Conservation (phyloP, 2,329 filamentous ascomycete species). For the Paecilomyces sp. region DNA sequence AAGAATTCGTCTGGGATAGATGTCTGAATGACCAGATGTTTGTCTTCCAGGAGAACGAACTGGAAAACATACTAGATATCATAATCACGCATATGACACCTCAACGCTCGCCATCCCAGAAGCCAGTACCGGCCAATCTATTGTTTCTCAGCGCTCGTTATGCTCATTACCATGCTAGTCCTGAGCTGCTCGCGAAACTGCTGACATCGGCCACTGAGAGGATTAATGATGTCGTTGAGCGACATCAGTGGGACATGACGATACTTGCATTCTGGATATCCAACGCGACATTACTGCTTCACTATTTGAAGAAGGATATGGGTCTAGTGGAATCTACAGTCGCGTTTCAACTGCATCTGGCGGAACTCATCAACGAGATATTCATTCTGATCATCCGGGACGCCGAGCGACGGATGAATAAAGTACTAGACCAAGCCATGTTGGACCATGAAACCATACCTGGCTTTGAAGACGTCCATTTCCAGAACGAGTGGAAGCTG, state of each 20-base stretch:
- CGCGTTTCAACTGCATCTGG: slow-evolving; percentile 86
- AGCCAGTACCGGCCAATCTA: slow-evolving; percentile 94
- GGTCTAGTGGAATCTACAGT: slow-evolving; percentile 73
- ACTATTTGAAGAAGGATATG: slow-evolving; percentile 92
- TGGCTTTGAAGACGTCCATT: slow-evolving; percentile 91
- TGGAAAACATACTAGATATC: slow-evolving; percentile 86
- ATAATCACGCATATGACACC: slow-evolving; percentile 98
- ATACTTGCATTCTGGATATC: slow-evolving; percentile 98
- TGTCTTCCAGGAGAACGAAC: slow-evolving; percentile 91
- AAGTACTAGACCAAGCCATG: slow-evolving; percentile 88
- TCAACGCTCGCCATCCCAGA: slow-evolving; percentile 90
- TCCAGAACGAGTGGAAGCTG: slow-evolving; percentile 97
- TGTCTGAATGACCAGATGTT: slow-evolving; percentile 99
- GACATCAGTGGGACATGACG: slow-evolving; percentile 98
- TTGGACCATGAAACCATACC: slow-evolving; percentile 97
- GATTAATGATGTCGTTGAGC: slow-evolving; percentile 95
- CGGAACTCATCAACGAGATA: slow-evolving; percentile 94
- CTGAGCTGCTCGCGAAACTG: slow-evolving; percentile 72
- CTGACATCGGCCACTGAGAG: slow-evolving; percentile 85
- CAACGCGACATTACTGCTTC: slow-evolving; percentile 87
- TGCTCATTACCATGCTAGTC: slow-evolving; percentile 90
- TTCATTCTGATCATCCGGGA: slow-evolving; percentile 97
- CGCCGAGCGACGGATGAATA: slow-evolving; percentile 91
- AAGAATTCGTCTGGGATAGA: slow-evolving; percentile 92
- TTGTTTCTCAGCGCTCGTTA: slow-evolving; percentile 93